Evolutionary conservation across 2,329 filamentous ascomycete species (phyloP), one percentile per base, ranked within the genome.

Genomic region (Fusarium sp.): DNA sequence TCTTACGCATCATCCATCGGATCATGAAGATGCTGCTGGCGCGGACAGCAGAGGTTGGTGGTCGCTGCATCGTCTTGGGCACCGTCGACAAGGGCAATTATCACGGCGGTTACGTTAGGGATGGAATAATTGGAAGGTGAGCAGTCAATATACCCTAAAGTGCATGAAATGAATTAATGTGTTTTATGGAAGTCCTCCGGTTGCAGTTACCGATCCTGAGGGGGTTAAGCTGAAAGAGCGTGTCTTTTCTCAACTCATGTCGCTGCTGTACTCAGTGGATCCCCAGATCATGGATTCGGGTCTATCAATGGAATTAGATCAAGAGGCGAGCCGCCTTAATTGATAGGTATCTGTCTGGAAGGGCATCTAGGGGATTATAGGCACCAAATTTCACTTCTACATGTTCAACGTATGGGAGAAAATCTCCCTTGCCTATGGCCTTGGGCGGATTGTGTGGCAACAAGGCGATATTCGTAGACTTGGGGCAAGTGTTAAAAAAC

Each of bases 21-120:
- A 58, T 64, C 11, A 60, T 64, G 48, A 60, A 58, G 33, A 54
- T 54, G 55, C 18, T 60, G 41, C 61, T 64, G 55, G 61, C 61
- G 8, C 27, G 61, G 30, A 60, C 55, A 15, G 46, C 61, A 11
- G 61, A 64, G 55, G 55, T 60, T 30, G 55, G 61, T 23, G 38
- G 61, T 11, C 61, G 48, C 49, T 53, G 49, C 18, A 9, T 53
- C 8, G 35, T 40, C 23, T 4, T 30, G 9, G 49, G 49, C 14
- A 23, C 18, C 12, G 35, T 8, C 5, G 33, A 9, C 1, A 6
- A 52, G 5, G 33, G 8, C 1, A 6, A 52, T 40, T 14, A 6
- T 40, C 49, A 52, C 23, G 49, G 49, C 17, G 33, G 11, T 26
- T 52, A 52, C 20, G 20, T 52, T 9, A 52, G 40, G 13, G 49